phyloP scores from a whole-genome alignment of 2,329 filamentous ascomycete species.

The Apiospora arundinis region DNA sequence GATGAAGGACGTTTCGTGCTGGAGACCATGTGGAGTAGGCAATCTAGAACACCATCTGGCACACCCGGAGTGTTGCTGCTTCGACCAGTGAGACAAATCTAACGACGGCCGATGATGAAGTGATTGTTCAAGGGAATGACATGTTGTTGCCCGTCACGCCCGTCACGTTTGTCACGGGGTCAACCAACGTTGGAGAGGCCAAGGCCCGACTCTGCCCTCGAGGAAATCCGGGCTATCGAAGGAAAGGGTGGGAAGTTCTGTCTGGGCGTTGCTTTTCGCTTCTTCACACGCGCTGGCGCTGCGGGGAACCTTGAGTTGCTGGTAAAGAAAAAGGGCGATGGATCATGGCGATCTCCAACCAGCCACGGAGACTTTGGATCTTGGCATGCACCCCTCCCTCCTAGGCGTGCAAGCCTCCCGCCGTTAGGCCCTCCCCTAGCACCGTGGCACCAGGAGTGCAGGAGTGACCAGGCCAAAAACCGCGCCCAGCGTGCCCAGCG shows the following conservation, averaged over 20 bases:
- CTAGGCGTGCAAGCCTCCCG: background rate
- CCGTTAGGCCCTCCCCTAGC: background rate
- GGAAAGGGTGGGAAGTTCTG: background rate
- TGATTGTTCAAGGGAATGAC: background rate
- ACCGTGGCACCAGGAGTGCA: too few species aligned
- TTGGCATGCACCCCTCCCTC: constrained; percentile 19
- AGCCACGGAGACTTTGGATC: background rate
- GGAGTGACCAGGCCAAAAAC: too few species aligned
- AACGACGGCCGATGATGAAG: background rate
- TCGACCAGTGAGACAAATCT: background rate
- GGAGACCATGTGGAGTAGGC: constrained; percentile 8
- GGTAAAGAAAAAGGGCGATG: too few species aligned
- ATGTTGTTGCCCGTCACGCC: background rate
- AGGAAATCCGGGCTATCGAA: constrained; percentile 4
- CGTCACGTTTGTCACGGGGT: too few species aligned
- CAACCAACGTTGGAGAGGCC: background rate
- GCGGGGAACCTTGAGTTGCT: constrained; percentile 12
- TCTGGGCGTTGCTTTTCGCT: constrained; percentile 9
- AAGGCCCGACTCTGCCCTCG: background rate
- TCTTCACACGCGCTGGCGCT: background rate
- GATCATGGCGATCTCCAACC: background rate
- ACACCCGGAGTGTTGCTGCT: background rate
- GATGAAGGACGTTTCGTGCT: background rate
- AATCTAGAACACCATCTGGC: constrained; percentile 15
- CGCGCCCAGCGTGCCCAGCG: too few species aligned